A percentile compares a stretch with the other conserved stretches of the same genome.
Conservation (phyloP, 2,329 filamentous ascomycete genomes). For the Macrophomina phaseolina region DNA sequence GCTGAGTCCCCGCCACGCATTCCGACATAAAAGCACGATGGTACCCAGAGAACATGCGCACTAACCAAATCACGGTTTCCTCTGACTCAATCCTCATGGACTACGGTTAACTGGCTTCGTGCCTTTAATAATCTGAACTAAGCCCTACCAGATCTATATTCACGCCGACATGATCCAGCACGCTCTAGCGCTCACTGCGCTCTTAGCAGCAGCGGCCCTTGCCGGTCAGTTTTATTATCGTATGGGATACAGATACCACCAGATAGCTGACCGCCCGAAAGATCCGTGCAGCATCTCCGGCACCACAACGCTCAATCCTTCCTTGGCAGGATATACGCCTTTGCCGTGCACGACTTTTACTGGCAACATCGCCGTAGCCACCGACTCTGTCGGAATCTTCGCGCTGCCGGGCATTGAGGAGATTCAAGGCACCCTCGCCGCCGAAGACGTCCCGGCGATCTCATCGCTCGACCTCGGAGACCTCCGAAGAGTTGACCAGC, state of each 20-base stretch:
- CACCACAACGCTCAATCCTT: not conserved
- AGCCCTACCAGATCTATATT: not conserved
- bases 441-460: not conserved
- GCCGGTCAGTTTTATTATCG: not conserved
- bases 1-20: not conserved
- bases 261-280: not conserved
- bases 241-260: not conserved
- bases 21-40: not conserved
- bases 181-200: not conserved
- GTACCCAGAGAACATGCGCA: not conserved
- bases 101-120: not conserved
- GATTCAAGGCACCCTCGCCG: not conserved
- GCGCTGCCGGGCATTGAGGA: not conserved
- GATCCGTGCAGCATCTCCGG: not conserved
- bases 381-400: not conserved
- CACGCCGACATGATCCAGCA: not conserved
- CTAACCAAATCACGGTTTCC: not conserved
- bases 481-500: not conserved
- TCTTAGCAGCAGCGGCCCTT: not conserved
- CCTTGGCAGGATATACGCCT: not conserved
- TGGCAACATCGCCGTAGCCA: not conserved
- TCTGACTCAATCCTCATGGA: not conserved
- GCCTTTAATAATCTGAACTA: not conserved
- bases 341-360: slow-evolving; percentile 10
- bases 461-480: not conserved